phyloP scores from a whole-genome alignment of 2,329 filamentous ascomycete species.

The Alternaria viburni region DNA sequence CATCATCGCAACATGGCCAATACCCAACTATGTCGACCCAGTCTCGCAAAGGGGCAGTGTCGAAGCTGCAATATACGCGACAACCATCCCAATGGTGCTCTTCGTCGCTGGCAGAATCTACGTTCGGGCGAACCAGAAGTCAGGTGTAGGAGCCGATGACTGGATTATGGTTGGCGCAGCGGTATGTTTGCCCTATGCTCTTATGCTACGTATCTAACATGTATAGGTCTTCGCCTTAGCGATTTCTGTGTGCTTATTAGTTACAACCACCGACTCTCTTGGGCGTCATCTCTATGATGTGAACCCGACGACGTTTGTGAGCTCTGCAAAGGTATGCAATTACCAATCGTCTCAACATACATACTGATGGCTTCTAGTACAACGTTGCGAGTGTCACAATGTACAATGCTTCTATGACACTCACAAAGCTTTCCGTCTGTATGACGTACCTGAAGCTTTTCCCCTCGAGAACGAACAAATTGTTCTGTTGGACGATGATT shows the following conservation, averaged over 20 bases:
- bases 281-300: not conserved
- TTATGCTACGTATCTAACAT: not conserved
- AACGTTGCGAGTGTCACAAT: not conserved
- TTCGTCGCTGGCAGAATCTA: not conserved
- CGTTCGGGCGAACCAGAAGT: not conserved
- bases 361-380: not conserved
- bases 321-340: not conserved
- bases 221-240: not conserved
- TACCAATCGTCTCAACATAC: not conserved
- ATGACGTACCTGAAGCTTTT: not conserved
- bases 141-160: not conserved
- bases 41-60: not conserved
- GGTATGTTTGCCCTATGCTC: not conserved
- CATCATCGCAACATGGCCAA: not conserved
- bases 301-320: not conserved
- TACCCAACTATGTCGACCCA: not conserved
- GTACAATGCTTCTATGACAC: not conserved
- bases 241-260: not conserved
- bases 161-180: not conserved
- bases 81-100: not conserved
- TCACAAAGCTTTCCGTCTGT: not conserved
- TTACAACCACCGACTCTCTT: not conserved
- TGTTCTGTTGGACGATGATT: not conserved
- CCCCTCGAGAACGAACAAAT: not conserved
- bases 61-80: not conserved